A percentile compares a stretch with the other conserved stretches of the same genome.
phyloP scores from a whole-genome alignment of 2,329 filamentous ascomycete genomes.

The Trichophaea hybrida region DNA sequence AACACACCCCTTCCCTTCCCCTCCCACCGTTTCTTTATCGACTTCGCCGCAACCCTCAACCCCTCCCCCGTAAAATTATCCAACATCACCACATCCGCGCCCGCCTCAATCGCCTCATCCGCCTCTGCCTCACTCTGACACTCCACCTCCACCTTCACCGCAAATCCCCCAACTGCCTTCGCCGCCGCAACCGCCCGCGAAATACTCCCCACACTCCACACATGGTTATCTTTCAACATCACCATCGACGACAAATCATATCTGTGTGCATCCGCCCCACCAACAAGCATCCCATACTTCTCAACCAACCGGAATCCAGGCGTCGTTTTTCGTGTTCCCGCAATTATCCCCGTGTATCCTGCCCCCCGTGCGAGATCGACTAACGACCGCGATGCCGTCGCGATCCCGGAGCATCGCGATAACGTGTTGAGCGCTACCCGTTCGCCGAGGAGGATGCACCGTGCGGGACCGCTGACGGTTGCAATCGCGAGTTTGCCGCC shows the following conservation, averaged over 20 bases:
- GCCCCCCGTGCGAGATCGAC: constrained; percentile 43
- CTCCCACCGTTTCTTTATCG: constrained; percentile 66
- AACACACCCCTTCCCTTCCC: constrained; percentile 54
- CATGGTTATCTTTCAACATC: constrained; percentile 98
- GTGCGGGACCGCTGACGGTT: constrained; percentile 70
- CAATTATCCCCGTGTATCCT: constrained; percentile 72
- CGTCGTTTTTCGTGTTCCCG: constrained; percentile 91
- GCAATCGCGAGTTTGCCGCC: constrained; percentile 51
- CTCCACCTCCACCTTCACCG: constrained; percentile 91
- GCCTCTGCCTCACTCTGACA: constrained; percentile 79
- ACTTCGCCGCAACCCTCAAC: constrained; percentile 57
- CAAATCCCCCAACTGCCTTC: constrained; percentile 71
- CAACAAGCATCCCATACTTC: constrained; percentile 95
- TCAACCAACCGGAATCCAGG: constrained; percentile 90
- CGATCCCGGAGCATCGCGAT: constrained; percentile 80
- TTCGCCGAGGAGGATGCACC: constrained; percentile 78
- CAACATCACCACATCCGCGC: constrained; percentile 91
- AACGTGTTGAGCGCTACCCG: constrained; percentile 83
- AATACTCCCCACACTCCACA: constrained; percentile 67
- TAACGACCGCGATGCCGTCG: constrained; percentile 48
- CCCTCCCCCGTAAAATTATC: constrained; percentile 83
- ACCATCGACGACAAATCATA: constrained; percentile 90
- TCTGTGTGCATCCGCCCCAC: constrained; percentile 79
- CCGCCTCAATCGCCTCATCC: constrained; percentile 76
- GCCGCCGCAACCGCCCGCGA: constrained; percentile 72